Conservation (phyloP, 1,284 basidiomycete species). For the Anthracocystis panici-leucophaei region DNA sequence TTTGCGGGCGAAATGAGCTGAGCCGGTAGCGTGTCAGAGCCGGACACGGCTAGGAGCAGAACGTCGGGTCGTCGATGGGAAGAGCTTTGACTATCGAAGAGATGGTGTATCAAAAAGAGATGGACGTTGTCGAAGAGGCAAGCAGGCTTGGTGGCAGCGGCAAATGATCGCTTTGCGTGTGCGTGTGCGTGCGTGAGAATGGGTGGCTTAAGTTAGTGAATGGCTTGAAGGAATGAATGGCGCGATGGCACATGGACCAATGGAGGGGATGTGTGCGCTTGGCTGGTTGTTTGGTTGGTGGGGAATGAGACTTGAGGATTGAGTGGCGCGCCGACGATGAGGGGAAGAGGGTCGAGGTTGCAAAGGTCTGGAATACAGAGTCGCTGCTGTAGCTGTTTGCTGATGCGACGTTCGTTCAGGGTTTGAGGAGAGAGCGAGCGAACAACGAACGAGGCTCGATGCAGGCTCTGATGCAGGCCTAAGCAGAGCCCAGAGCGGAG, state of each 20-base stretch:
- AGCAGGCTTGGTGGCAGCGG: slow-evolving; percentile 1
- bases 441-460: no score
- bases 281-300: neutral
- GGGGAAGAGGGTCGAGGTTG: neutral
- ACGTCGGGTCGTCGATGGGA: neutral
- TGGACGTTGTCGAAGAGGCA: neutral
- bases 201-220: neutral
- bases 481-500: no score
- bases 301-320: neutral
- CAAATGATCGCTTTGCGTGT: neutral
- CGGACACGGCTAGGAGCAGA: neutral
- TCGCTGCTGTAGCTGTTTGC: neutral
- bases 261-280: neutral
- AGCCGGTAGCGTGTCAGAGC: neutral
- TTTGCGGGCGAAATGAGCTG: slow-evolving; percentile 2
- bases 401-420: neutral
- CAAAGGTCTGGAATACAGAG: neutral
- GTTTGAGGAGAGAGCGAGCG: neutral
- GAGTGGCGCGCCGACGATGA: slow-evolving; percentile 4
- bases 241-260: neutral
- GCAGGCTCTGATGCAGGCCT: no score
- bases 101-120: neutral
- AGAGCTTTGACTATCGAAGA: neutral
- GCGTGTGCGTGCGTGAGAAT: neutral
- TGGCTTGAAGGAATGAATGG: neutral